Evolutionary conservation across 176 grass and related monocot genomes (phyloP), one percentile per base, ranked within the genome.

Genomic region (Raddia distichophylla): DNA sequence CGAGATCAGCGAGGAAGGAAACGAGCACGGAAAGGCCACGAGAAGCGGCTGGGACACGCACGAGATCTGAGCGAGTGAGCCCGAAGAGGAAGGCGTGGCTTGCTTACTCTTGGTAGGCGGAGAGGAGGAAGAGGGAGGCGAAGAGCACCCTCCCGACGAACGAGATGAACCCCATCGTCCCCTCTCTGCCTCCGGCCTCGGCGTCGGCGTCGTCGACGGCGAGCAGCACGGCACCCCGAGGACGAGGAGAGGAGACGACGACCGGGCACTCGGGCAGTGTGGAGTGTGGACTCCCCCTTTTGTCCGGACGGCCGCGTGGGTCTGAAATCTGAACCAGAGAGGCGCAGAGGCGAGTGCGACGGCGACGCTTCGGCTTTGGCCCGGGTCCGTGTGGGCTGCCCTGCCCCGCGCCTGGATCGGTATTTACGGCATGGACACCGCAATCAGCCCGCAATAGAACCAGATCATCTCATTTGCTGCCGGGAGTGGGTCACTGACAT

Each of bases 81-180:
- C 27, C 2, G 42, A 74, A 18, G 51, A 15, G 13, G 34, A 60
- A 22, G 37, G 37, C 37, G 37, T 1, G 18, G 13, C 0, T 17
- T 35, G 16, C 86, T 78, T 93, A 90, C 91, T 93, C 91, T 54
- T 94, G 91, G 83, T 94, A 94, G 22, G 91, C 91, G 33, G 91
- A 88, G 60, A 94, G 91, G 52, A 94, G 88, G 86, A 94, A 94
- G 86, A 90, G 67, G 83, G 91, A 94, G 83, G 88, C 88, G 86
- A 94, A 94, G 65, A 94, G 88, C 48, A 94, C 91, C 56, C 91
- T 79, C 44, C 88, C 91, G 19, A 87, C 91, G 88, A 94, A 94
- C 52, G 91, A 91, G 79, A 94, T 64, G 83, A 94, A 91, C 45
- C 83, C 91, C 91, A 94, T 90, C 42, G 51, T 22, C 76, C 17